phyloP scores from a whole-genome alignment of 805 yeast species.

The Metschnikowia gelsemii region DNA sequence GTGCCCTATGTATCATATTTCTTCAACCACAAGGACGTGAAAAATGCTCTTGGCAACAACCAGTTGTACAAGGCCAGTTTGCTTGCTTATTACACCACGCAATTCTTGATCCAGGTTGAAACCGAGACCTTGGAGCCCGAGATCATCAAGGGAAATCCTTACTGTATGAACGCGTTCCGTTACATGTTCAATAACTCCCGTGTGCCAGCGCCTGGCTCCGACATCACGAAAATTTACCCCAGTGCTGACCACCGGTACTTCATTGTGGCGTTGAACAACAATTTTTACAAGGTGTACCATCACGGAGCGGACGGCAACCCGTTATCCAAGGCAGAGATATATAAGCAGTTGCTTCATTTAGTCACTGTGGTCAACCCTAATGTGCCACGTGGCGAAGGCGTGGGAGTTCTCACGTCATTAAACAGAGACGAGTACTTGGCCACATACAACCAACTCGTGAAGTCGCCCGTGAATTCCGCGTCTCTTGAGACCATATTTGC shows the following conservation, averaged over 20 bases:
- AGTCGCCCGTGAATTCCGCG: constrained; percentile 59
- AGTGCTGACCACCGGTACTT: constrained; percentile 60
- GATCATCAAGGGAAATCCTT: constrained; percentile 72
- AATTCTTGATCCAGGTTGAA: constrained; percentile 67
- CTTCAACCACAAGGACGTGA: constrained; percentile 73
- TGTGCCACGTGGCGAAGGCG: constrained; percentile 47
- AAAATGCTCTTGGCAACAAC: constrained; percentile 55
- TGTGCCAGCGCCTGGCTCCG: constrained; percentile 66
- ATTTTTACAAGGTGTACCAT: constrained; percentile 74
- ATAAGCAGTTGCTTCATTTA: constrained; percentile 59
- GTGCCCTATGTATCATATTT: constrained; percentile 92
- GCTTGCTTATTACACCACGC: constrained; percentile 61
- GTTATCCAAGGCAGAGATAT: constrained; percentile 48
- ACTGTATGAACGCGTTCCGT: constrained; percentile 90
- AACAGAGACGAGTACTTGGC: constrained; percentile 81
- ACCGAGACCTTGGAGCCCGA: constrained; percentile 79
- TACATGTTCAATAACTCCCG: constrained; percentile 89
- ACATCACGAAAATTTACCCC: constrained; percentile 57
- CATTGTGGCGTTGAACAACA: constrained; percentile 69
- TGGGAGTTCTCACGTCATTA: constrained; percentile 79
- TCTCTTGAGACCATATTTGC: constrained; percentile 69
- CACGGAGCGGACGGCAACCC: constrained; percentile 47
- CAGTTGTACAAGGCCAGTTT: constrained; percentile 77
- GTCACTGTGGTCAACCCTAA: constrained; percentile 35
- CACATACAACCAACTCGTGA: constrained; percentile 55